These are phyloP conservation scores for Amanita pseudoporphyria DNA, from an alignment of 768 basidiomycete species.

Conservation along the genomic window DNA sequence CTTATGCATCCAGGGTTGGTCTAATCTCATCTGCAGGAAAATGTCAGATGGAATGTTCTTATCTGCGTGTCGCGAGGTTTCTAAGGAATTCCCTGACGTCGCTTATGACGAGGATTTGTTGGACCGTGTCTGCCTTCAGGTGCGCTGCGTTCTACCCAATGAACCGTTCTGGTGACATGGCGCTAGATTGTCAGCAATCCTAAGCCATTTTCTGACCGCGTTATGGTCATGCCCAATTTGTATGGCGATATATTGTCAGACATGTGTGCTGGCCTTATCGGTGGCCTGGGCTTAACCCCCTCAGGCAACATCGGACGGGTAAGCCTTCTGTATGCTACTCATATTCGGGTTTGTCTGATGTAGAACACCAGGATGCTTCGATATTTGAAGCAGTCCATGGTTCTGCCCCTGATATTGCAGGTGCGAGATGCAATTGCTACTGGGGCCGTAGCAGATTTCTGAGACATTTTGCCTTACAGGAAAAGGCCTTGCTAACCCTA, in stretches of 20 bases:
- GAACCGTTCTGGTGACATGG: neutral
- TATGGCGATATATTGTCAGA: constrained; percentile 95
- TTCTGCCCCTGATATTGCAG: constrained; percentile 98
- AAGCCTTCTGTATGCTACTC: constrained; percentile 18
- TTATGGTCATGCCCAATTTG: constrained; percentile 99
- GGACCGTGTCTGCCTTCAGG: constrained; percentile 92
- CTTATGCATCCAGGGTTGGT: neutral
- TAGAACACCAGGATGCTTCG: constrained; percentile 73
- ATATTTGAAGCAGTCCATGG: constrained; percentile 99
- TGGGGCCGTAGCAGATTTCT: neutral
- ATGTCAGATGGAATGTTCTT: constrained; percentile 99
- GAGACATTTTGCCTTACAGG: constrained; percentile 29
- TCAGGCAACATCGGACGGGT: constrained; percentile 96
- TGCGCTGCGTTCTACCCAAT: constrained; percentile 19
- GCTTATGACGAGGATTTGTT: constrained; percentile 95
- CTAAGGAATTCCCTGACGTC: constrained; percentile 91
- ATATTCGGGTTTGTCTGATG: constrained; percentile 3
- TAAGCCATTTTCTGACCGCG: constrained; percentile 84
- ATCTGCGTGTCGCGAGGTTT: constrained; percentile 91
- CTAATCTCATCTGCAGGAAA: constrained; percentile 53
- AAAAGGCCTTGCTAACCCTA: constrained; percentile 96
- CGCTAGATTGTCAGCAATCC: constrained; percentile 85
- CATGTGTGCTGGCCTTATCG: constrained; percentile 98
- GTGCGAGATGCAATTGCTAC: constrained; percentile 25
- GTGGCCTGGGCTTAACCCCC: constrained; percentile 93